Base-by-base conservation (phyloP, 345 rosid genomes). In the Populus davidiana region DNA sequence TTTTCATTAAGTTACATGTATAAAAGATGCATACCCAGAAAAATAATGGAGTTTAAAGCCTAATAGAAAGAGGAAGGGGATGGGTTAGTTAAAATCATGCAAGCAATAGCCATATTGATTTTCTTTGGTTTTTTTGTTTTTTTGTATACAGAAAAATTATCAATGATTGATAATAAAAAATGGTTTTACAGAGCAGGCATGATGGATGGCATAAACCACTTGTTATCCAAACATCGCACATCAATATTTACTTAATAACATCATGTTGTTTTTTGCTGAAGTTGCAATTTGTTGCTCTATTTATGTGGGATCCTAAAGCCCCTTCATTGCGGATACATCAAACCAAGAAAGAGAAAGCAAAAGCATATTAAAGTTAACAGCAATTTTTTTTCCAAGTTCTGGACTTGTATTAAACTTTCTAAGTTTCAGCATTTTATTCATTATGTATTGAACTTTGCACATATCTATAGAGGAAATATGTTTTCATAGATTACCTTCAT, bases 401-500 rank as follows among this genome's bases (percentile, higher is more conserved):
- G 35, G 36, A 50, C 39, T 44, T 7, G 44, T 4, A 38, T 35
- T 31, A 23, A 75, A 50, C 25, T 47, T 35, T 23, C 54, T 29
- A 39, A 67, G 23, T 67, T 70, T 10, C 39, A 25, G 33, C 75
- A 21, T 5, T 14, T 35, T 63, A 43, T 59, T 47, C 41, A 36
- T 11, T 36, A 35, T 47, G 67, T 29, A 63, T 47, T 13, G 11
- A 25, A 16, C 39, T 64, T 50, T 69, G 52, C 36, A 6, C n/a
- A 35, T 23, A 66, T 38, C 21, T 36, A 47, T 17, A 52, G 8
- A 62, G 43, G 18, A 14, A 71, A 67, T 13, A 69, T n/a, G 21
- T 35, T 20, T 27, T 21, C 12, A 36, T 6, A 12, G 21, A 63
- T 12, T 83, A 89, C 98, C 85, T 84, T 75, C 47, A 83, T 21